phyloP scores from a whole-genome alignment of 768 basidiomycete species.

The Boletus subcaerulescens region DNA sequence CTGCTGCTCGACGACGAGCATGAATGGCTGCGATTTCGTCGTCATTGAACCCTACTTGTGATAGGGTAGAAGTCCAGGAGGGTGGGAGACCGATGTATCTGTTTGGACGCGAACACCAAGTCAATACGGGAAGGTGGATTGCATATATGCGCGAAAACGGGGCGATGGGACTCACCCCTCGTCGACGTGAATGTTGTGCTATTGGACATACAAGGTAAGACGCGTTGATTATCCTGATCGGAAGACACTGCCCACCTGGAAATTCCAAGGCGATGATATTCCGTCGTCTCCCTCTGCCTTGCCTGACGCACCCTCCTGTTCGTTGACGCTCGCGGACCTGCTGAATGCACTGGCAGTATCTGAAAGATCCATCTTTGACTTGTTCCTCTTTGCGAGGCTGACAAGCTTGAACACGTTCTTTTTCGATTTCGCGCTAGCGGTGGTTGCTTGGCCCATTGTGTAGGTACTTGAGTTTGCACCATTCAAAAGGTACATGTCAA shows the following conservation, averaged over 20 bases:
- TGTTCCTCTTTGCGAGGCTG: slow-evolving; percentile 34
- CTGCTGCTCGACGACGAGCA: slow-evolving; percentile 32
- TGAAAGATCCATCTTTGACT: slow-evolving; percentile 28
- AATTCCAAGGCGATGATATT: slow-evolving; percentile 72
- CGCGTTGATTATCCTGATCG: not conserved
- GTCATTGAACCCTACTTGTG: slow-evolving; percentile 60
- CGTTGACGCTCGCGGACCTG: slow-evolving; percentile 12
- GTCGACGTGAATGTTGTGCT: slow-evolving; percentile 81
- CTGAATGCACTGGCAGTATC: slow-evolving; percentile 16
- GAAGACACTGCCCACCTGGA: slow-evolving; percentile 47
- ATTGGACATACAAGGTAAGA: slow-evolving; percentile 1
- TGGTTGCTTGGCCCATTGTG: slow-evolving; percentile 4
- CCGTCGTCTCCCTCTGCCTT: slow-evolving; percentile 47
- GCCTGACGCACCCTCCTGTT: slow-evolving; percentile 1
- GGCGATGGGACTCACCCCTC: slow-evolving; percentile 52
- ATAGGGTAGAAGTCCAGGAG: slow-evolving; percentile 64
- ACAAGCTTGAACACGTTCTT: slow-evolving; percentile 38
- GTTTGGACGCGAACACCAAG: not conserved
- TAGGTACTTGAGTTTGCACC: slow-evolving; percentile 19
- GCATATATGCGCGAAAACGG: not conserved
- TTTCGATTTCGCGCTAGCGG: slow-evolving; percentile 18
- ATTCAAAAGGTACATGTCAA: slow-evolving; percentile 9
- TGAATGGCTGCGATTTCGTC: slow-evolving; percentile 66
- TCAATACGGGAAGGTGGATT: not conserved
- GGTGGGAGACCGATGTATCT: slow-evolving; percentile 69